Evolutionary conservation across 164 flowering plant genomes (phyloP).

Genomic region (Nelumbo lutea): DNA sequence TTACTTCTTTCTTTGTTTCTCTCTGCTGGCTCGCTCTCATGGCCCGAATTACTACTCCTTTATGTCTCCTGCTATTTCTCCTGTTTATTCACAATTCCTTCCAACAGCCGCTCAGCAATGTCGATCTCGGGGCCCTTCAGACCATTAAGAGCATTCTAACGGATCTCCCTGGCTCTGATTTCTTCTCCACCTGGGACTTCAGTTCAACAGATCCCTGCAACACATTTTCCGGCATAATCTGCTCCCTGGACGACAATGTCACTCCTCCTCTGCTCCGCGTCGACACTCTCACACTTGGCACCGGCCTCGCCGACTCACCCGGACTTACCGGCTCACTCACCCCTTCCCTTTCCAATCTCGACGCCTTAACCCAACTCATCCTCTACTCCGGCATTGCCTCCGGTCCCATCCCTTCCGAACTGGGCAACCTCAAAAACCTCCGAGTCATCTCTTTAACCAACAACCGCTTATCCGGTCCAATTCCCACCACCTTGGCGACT

Average conservation of each 20-base stretch:
- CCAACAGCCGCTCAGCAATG: constrained; percentile 14
- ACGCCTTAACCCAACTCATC: constrained; percentile 46
- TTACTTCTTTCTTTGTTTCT: constrained; percentile 4
- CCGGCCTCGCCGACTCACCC: constrained; percentile 49
- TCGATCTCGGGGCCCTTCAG: constrained; percentile 35
- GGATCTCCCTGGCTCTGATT: constrained; percentile 33
- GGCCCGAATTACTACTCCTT: background rate
- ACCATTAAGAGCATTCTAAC: constrained; percentile 36
- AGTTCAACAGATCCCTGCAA: constrained; percentile 49
- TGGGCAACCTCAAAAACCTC: constrained; percentile 47
- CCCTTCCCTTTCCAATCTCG: constrained; percentile 37
- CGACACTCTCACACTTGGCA: constrained; percentile 51
- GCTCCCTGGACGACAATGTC: constrained; percentile 17
- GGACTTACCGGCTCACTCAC: constrained; percentile 62
- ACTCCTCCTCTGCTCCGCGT: constrained; percentile 24
- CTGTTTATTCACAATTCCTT: background rate
- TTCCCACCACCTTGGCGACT: constrained; percentile 35
- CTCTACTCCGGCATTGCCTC: constrained; percentile 63
- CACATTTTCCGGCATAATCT: constrained; percentile 50
- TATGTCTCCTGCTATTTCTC: background rate
- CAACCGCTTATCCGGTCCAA: constrained; percentile 55
- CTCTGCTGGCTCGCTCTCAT: background rate
- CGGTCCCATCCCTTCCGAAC: constrained; percentile 53
- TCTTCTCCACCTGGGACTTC: constrained; percentile 70
- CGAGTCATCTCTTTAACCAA: constrained; percentile 51